Percentiles rank a stretch among this genome's conserved stretches.
Evolutionary conservation across 768 basidiomycete genomes (phyloP).

Genomic region (Termitomyces sp.): DNA sequence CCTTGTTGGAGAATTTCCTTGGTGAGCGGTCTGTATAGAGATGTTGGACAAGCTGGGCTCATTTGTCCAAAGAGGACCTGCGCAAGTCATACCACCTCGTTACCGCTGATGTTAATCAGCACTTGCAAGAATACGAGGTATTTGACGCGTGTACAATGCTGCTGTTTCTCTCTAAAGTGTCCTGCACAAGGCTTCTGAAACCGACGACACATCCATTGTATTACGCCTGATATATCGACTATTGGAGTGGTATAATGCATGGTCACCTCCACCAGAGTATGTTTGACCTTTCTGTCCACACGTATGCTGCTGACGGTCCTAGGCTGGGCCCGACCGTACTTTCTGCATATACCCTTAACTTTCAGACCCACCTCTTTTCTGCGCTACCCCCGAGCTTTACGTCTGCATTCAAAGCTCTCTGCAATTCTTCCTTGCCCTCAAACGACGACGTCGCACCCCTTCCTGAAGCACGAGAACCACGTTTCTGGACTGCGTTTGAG

Average conservation of each 20-base stretch:
- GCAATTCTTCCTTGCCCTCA: slow-evolving; percentile 49
- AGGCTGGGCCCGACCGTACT: slow-evolving; percentile 50
- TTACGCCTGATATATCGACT: slow-evolving; percentile 52
- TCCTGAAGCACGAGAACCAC: slow-evolving; percentile 16
- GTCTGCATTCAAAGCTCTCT: slow-evolving; percentile 60
- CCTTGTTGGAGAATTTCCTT: slow-evolving; percentile 65
- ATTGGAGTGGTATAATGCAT: slow-evolving; percentile 69
- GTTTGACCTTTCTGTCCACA: slow-evolving; percentile 16
- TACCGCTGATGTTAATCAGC: slow-evolving; percentile 48
- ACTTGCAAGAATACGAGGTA: slow-evolving; percentile 63
- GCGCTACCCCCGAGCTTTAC: slow-evolving; percentile 64
- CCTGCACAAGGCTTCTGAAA: slow-evolving; percentile 36
- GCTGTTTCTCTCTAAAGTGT: background rate
- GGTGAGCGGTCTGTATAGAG: slow-evolving; percentile 35
- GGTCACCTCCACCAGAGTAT: slow-evolving; percentile 65
- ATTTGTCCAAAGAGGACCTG: slow-evolving; percentile 47
- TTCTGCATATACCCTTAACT: slow-evolving; percentile 54
- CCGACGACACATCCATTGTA: slow-evolving; percentile 37
- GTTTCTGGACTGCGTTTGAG: slow-evolving; percentile 59
- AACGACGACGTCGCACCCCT: slow-evolving; percentile 15
- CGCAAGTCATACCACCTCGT: slow-evolving; percentile 54
- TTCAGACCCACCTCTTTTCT: slow-evolving; percentile 73
- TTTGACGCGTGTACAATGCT: background rate
- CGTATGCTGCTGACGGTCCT: slow-evolving; percentile 7
- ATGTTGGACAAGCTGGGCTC: background rate